phyloP scores from a whole-genome alignment of 2,329 filamentous ascomycete species.

The Fusarium mundagurra region DNA sequence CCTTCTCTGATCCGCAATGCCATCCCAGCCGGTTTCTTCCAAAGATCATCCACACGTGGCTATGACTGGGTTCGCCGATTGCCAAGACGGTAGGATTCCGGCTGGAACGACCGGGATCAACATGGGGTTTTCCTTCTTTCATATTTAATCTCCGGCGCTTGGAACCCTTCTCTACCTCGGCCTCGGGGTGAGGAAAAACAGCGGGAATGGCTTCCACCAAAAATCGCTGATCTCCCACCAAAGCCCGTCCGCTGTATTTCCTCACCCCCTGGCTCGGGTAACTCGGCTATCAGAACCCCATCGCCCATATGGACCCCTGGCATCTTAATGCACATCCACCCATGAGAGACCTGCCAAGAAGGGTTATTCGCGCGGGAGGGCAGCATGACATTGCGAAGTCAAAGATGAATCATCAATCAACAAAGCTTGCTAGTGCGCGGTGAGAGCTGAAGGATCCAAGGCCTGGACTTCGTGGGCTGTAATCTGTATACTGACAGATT shows the following conservation, averaged over 20 bases:
- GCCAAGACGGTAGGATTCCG: neutral
- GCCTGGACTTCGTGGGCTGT: neutral
- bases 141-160: conserved; percentile 15
- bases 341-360: conserved; percentile 3
- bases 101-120: neutral
- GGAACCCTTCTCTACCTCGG: neutral
- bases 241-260: too few species aligned
- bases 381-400: neutral
- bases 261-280: neutral
- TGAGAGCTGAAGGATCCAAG: neutral
- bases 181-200: neutral
- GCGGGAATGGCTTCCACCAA: too few species aligned
- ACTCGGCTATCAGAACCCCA: neutral
- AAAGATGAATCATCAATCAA: neutral
- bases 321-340: neutral
- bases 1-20: neutral
- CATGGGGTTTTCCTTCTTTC: neutral
- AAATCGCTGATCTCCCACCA: too few species aligned
- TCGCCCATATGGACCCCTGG: too few species aligned
- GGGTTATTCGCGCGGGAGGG: neutral
- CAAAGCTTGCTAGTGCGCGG: conserved; percentile 7
- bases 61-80: neutral
- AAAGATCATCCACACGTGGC: neutral
- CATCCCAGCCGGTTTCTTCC: neutral
- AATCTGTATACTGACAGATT: too few species aligned